Conservation (phyloP, 2,329 filamentous ascomycete species). For the Paecilomyces dactylethromorphus region DNA sequence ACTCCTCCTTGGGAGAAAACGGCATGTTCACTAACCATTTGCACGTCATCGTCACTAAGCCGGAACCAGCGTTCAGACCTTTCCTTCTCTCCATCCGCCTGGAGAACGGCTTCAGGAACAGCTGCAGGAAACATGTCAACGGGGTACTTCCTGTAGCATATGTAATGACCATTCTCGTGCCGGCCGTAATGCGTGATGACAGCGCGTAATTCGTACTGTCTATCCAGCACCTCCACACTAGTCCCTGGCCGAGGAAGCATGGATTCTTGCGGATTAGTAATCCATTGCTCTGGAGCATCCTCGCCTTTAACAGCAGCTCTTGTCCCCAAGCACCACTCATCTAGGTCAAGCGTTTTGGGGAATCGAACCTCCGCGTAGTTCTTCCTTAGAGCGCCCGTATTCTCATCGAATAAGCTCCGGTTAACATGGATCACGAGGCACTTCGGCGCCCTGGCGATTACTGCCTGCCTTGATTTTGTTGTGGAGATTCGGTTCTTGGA, state of each 20-base stretch:
- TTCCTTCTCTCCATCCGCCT: constrained; percentile 26
- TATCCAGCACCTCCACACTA: constrained; percentile 41
- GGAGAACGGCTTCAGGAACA: constrained; percentile 23
- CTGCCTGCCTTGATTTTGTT: constrained; percentile 85
- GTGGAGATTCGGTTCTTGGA: constrained; percentile 64
- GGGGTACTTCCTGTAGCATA: constrained; percentile 75
- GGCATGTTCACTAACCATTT: constrained; percentile 62
- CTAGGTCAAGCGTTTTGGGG: constrained; percentile 66
- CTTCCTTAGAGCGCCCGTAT: constrained; percentile 71
- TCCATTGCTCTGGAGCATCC: constrained; percentile 59
- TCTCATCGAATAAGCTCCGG: constrained; percentile 82
- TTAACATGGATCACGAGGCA: constrained; percentile 85
- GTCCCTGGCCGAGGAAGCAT: constrained; percentile 63
- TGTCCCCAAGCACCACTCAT: constrained; percentile 76
- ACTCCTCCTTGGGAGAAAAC: constrained; percentile 73
- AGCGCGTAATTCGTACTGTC: constrained; percentile 69
- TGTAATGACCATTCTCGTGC: constrained; percentile 93
- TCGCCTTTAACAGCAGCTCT: constrained; percentile 21
- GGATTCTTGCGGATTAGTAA: constrained; percentile 59
- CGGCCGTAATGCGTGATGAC: constrained; percentile 83
- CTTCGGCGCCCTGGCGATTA: constrained; percentile 73
- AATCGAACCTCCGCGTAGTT: constrained; percentile 76
- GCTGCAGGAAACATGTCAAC: constrained; percentile 25
- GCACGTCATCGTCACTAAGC: constrained; percentile 83
- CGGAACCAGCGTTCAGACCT: constrained; percentile 69